Base-by-base conservation (phyloP, 2,329 filamentous ascomycete species). In the Stemphylium vesicarium region DNA sequence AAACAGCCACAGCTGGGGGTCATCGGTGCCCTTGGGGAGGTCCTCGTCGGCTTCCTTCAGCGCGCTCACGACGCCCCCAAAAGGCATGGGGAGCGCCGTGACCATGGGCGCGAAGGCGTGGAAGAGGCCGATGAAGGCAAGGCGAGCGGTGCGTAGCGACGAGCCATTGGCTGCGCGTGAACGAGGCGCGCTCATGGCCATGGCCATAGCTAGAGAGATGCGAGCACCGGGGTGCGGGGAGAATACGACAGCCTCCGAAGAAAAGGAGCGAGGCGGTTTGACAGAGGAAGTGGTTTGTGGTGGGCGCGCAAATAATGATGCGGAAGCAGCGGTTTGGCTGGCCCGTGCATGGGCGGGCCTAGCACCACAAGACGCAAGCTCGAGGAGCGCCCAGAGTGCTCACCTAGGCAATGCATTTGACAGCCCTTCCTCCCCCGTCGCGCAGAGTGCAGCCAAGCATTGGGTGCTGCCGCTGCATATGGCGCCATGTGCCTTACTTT, bases 1-100 rank as follows among this genome's bases (percentile, higher is more conserved):
- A 70, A 97, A 92, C 40, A 94, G 80, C 90, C 91, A 96, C 63
- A 96, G 79, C 45, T 84, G 84, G 7, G 87, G 83, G 58, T 89
- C 88, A 20, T 83, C 79, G 37, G 72, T 49, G 33, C 57, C 60
- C 62, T 73, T 75, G 31, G 74, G 73, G 5, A 65, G 52, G 22
- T 72, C 72, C 13, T 69, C 69, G n/a, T 70, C 64, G 26, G 56
- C 61, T 13, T 44, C 39, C 15, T 26, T 42, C 35, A 73, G 53
- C 7, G 64, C 54, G 40, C 52, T 47, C 10, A 70, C 44, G 32
- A 65, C 46, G 46, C 64, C 54, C 46, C 64, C 68, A 53, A 70
- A 63, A 1, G 60, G 56, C 50, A 74, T 57, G 35, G 74, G 74
- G 39, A 75, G 59, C 35, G 72, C 74, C 50, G 65, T 70, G 46